A percentile compares a stretch with the other conserved stretches of the same genome.
phyloP scores from a whole-genome alignment of 2,329 filamentous ascomycete genomes.

The Fusarium sp. region DNA sequence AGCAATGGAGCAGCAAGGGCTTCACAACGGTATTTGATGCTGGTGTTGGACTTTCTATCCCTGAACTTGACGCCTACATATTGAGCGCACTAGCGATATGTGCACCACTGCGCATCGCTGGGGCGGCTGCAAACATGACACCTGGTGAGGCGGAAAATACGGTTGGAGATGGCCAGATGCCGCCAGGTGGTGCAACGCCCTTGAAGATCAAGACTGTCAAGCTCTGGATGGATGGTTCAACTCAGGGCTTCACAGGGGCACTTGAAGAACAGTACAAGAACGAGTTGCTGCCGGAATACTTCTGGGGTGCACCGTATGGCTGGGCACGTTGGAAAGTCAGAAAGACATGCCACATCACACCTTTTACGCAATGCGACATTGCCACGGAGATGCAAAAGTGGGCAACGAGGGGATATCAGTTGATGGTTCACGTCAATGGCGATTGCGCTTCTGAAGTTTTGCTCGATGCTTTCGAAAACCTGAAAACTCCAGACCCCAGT shows the following conservation, averaged over 20 bases:
- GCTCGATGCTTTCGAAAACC: not conserved
- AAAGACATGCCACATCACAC: not conserved
- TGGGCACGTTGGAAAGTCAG: not conserved
- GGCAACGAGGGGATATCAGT: not conserved
- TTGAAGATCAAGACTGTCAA: not conserved
- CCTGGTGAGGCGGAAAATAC: not conserved
- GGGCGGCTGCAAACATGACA: not conserved
- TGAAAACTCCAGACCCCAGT: not conserved
- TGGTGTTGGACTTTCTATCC: not conserved
- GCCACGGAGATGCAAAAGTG: not conserved
- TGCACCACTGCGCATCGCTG: not conserved
- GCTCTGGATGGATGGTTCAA: not conserved
- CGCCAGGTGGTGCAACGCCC: not conserved
- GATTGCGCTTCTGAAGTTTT: not conserved
- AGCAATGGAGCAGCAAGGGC: not conserved
- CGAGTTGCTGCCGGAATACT: not conserved
- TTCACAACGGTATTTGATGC: not conserved
- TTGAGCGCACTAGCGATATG: not conserved
- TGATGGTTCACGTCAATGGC: not conserved
- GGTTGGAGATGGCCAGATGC: not conserved
- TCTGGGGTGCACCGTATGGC: not conserved
- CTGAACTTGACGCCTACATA: not conserved
- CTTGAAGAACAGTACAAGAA: not conserved
- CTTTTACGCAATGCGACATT: not conserved
- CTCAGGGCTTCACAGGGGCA: not conserved